Base-by-base conservation (phyloP, 441 rosid species). In the Jatropha podagrica region DNA sequence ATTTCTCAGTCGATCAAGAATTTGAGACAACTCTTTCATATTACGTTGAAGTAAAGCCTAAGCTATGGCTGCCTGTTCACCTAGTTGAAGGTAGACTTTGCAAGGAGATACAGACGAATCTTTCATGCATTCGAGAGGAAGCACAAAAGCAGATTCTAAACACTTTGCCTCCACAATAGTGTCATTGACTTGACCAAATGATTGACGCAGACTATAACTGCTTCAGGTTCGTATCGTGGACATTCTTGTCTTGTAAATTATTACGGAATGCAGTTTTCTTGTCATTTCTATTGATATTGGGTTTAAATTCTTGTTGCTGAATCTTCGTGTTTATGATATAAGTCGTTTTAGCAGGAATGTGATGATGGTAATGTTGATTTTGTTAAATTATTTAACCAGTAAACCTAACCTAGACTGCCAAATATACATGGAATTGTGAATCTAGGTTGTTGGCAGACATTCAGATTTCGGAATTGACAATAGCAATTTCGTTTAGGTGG, bases 61-160 rank as follows among this genome's bases (percentile, higher is more conserved):
- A 93, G 81, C 60, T 85, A 49, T 91, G 97, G 96, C 80, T 95
- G 77, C 98, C 96, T 0, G 89, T 90, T 71, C 78, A 81, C 32
- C 84, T 95, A 20, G 82, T 95, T 32, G 95, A 95, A 87, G 95
- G 97, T 64, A 89, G 93, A 72, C 84, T 95, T 44, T 83, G 91
- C 71, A 88, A 70, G 49, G 95, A 89, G 87, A 88, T 95, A n/a
- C 87, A 84, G 72, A 83, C 84, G 12, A 93, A 93, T 76, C 95
- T 95, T 54, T 64, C 72, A n/a, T 85, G 88, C 81, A 85, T 95
- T 10, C 81, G 92, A 13, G 93, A 88, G 73, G 80, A 90, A 81
- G 94, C 96, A 4, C 80, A 74, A 71, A 91, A 83, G 81, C 70
- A 84, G 56, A 79, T 76, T 71, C 68, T 37, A 41, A 68, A 74